Conservation (phyloP, 2,329 filamentous ascomycete species). For the Calonectria henricotiae region DNA sequence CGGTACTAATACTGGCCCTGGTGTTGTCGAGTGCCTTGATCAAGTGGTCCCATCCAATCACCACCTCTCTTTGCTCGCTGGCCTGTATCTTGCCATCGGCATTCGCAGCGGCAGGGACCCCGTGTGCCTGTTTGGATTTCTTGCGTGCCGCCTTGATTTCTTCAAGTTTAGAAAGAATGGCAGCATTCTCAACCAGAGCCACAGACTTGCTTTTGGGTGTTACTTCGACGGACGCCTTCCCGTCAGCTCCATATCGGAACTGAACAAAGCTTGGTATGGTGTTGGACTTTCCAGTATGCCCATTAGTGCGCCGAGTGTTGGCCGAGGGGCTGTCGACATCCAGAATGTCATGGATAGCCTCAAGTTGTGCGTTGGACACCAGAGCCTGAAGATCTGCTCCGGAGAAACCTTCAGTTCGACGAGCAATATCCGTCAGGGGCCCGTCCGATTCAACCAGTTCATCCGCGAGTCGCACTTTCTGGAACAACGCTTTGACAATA, state of each 20-base stretch:
- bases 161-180: conserved; percentile 86
- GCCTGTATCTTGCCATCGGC: conserved; percentile 52
- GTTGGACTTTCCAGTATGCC: conserved; percentile 53
- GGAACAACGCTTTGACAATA: conserved; percentile 88
- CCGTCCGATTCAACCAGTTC: conserved; percentile 73
- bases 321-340: conserved; percentile 68
- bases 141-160: conserved; percentile 82
- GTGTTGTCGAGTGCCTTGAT: conserved; percentile 83
- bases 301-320: conserved; percentile 56
- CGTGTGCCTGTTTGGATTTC: conserved; percentile 57
- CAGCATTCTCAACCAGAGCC: conserved; percentile 81
- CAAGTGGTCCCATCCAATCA: conserved; percentile 89
- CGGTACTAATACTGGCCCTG: conserved; percentile 84
- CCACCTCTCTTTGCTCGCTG: conserved; percentile 76
- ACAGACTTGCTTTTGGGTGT: conserved; percentile 68
- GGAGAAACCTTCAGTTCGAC: conserved; percentile 88
- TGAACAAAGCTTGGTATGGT: conserved; percentile 78
- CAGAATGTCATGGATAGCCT: conserved; percentile 95
- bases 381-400: conserved; percentile 96
- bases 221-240: conserved; percentile 61
- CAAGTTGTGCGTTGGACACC: conserved; percentile 95
- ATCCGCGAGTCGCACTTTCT: conserved; percentile 82
- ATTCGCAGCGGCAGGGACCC: conserved; percentile 45
- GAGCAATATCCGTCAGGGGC: conserved; percentile 81
- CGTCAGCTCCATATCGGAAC: conserved; percentile 83